Percentiles rank a stretch among this genome's conserved stretches.
Conservation (phyloP, 2,329 filamentous ascomycete species). For the Magnaporthiopsis rhizophila region DNA sequence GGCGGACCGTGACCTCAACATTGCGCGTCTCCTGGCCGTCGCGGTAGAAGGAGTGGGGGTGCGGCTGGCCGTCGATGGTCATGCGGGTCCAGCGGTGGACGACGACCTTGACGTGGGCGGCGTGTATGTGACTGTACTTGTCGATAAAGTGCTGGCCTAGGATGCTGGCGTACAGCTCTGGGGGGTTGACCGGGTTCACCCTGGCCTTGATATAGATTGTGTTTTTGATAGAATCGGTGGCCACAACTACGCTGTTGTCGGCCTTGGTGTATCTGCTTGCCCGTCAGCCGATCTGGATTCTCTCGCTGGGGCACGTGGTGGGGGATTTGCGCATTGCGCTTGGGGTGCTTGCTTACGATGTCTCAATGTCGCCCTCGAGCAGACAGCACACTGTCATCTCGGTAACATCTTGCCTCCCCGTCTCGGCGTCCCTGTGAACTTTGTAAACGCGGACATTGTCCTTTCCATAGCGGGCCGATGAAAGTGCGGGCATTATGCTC, state of each 20-base stretch:
- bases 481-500: constrained; percentile 43
- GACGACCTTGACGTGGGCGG: constrained; percentile 71
- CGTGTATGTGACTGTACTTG: constrained; percentile 80
- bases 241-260: constrained; percentile 91
- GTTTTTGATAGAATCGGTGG: constrained; percentile 98
- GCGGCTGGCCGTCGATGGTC: constrained; percentile 75
- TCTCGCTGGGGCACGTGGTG: neutral
- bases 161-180: constrained; percentile 82
- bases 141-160: constrained; percentile 84
- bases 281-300: neutral
- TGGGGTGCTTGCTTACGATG: constrained; percentile 46
- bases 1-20: constrained; percentile 63
- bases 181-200: constrained; percentile 83
- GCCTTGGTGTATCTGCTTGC: constrained; percentile 71
- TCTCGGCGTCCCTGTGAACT: constrained; percentile 70
- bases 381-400: constrained; percentile 95
- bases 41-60: constrained; percentile 90
- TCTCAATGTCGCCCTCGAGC: constrained; percentile 86
- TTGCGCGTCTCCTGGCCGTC: constrained; percentile 84
- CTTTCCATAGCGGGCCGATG: constrained; percentile 75
- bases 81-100: constrained; percentile 91
- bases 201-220: constrained; percentile 93
- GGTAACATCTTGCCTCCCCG: constrained; percentile 73
- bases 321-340: constrained; percentile 13
- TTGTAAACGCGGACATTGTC: constrained; percentile 99